These are phyloP conservation scores for Thuja plicata DNA, from an alignment of 83 land plant genomes.

Conservation along the genomic window DNA sequence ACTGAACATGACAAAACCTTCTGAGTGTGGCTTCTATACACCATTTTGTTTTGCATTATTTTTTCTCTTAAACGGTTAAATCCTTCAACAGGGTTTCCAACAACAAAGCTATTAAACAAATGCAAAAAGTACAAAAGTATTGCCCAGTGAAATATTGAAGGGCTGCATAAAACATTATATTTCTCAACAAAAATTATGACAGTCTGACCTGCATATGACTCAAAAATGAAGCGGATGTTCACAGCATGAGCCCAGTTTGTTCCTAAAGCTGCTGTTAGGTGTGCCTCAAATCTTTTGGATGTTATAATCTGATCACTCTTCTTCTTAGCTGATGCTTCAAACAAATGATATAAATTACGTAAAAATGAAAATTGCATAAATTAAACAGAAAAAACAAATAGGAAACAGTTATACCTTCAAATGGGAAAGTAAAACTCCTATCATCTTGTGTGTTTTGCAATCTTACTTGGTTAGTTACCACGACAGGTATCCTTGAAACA, in stretches of 20 bases:
- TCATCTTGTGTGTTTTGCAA: constrained; percentile 30
- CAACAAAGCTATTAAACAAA: not conserved
- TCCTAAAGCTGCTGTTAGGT: constrained; percentile 61
- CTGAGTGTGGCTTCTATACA: too few species aligned
- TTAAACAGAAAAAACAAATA: not conserved
- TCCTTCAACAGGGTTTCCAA: too few species aligned
- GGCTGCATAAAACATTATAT: not conserved
- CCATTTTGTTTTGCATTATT: too few species aligned
- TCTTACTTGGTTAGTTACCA: constrained; percentile 72
- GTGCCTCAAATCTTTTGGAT: constrained; percentile 24
- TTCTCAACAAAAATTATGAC: not conserved
- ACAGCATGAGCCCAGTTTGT: constrained; percentile 76
- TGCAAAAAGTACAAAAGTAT: constrained; percentile 14
- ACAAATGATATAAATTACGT: constrained; percentile 6
- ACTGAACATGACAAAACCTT: too few species aligned
- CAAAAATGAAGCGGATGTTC: constrained; percentile 60
- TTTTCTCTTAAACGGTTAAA: too few species aligned
- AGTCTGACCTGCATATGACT: constrained; percentile 46
- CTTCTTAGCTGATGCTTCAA: constrained; percentile 19
- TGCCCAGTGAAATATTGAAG: not conserved
- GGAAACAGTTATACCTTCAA: constrained; percentile 36
- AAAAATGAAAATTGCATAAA: not conserved
- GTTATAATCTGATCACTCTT: constrained; percentile 13
- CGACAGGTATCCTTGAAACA: constrained; percentile 53
- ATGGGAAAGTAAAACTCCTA: constrained; percentile 23